Evolutionary conservation across 1,139 yeast species (phyloP), one percentile per base, ranked within the genome.

Genomic region (Hemisphaericaspora xylanilytica): DNA sequence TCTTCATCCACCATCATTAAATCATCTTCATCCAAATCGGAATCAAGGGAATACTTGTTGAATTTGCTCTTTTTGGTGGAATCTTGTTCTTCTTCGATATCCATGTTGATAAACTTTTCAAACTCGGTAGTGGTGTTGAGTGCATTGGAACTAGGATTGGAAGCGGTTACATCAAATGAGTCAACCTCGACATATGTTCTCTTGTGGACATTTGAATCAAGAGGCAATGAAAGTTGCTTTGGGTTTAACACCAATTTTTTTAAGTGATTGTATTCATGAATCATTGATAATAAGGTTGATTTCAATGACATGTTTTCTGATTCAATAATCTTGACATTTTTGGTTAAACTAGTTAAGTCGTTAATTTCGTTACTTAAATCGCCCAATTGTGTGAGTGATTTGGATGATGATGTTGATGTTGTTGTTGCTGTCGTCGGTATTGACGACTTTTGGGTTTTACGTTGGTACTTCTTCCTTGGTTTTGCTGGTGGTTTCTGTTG

Each of bases 241-340:
- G 52, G 50, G 37, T 58, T 52, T 36, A 60, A 53, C 21, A 70
- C 72, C 46, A 58, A 52, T 34, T 56, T 57, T 42, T 64, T 62
- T 46, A 71, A 56, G 35, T 62, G 56, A 47, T 69, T 69, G 51
- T 70, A 71, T 42, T 70, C 75, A 39, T 70, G 66, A 27, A 71
- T 70, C 40, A 70, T 57, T 32, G 61, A 54, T 32, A 71, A 56
- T 31, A 71, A 53, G 39, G 63, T 61, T 8, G 61, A 48, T 42
- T 71, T 71, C 40, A 71, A 60, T 20, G 58, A 59, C 35, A 51
- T 46, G 47, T 71, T 71, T 49, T 71, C 77, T 16, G 51, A 44
- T 29, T 64, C 67, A 13, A 70, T 55, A 15, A 51, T 39, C 15
- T 55, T 48, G 36, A 70, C 64, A 44, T 59, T 58, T 24, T 55